phyloP scores from a whole-genome alignment of 2,329 filamentous ascomycete species.

The Leptographium lundbergii region DNA sequence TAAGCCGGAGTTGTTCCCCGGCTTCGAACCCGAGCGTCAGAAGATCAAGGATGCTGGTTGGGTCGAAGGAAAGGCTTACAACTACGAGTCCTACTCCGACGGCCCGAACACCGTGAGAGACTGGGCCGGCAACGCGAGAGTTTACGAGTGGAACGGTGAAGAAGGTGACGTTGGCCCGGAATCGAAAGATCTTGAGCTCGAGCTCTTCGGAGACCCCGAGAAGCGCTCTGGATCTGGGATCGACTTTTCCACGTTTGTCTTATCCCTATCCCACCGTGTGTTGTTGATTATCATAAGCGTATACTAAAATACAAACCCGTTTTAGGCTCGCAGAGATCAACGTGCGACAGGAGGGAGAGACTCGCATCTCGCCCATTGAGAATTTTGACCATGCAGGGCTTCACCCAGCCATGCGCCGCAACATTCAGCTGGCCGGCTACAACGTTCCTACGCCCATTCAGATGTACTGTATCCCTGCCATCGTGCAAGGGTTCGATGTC shows the following conservation, averaged over 20 bases:
- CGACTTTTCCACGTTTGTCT: conserved; percentile 38
- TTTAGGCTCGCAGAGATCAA: conserved; percentile 41
- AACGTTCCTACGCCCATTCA: conserved; percentile 73
- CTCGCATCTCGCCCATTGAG: conserved; percentile 37
- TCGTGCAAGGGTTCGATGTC: conserved; percentile 65
- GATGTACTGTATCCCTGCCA: conserved; percentile 68
- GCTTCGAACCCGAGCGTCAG: conserved; percentile 13
- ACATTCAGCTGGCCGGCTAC: conserved; percentile 64
- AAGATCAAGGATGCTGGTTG: conserved; percentile 25
- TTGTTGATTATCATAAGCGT: conserved; percentile 1
- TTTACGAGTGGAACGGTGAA: conserved; percentile 79
- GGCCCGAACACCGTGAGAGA: conserved; percentile 11
- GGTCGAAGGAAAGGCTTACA: conserved; percentile 30
- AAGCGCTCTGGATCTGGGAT: conserved; percentile 39
- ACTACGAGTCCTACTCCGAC: conserved; percentile 29
- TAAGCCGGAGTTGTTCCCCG: conserved; percentile 9
- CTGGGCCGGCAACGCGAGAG: conserved; percentile 43
- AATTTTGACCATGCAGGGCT: conserved; percentile 65
- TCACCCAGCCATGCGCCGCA: conserved; percentile 71
- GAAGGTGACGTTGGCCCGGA: conserved; percentile 73
- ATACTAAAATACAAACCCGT: conserved; percentile 10
- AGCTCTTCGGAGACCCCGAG: conserved; percentile 55
- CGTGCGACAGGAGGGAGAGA: conserved; percentile 43
- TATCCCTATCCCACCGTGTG: background rate
- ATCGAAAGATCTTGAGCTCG: conserved; percentile 55